These are phyloP conservation scores for Boechera stricta DNA, from an alignment of 345 rosid genomes.

Conservation along the genomic window DNA sequence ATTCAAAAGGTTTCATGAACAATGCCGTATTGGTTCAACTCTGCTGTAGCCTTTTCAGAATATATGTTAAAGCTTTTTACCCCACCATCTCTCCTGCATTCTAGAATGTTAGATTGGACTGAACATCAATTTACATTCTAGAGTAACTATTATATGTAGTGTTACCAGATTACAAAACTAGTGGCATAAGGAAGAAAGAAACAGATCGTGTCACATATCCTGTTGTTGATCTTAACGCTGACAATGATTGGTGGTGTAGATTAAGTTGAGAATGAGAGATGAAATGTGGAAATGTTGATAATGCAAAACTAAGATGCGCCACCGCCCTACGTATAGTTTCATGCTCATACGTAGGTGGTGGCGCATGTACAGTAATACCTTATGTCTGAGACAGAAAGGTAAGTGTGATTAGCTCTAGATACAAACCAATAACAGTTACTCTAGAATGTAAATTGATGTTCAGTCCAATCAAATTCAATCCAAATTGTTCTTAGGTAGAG, in stretches of 20 bases:
- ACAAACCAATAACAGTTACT: conserved; percentile 52
- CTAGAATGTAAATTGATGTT: conserved; percentile 52
- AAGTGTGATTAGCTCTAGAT: conserved; percentile 56
- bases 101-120: background rate
- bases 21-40: background rate
- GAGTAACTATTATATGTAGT: background rate
- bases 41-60: background rate
- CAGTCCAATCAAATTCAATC: background rate
- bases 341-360: too few relatives aligned
- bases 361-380: conserved; percentile 53
- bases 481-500: too few relatives aligned
- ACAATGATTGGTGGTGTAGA: background rate
- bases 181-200: background rate
- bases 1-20: conserved; percentile 23
- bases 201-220: background rate
- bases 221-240: conserved; percentile 1
- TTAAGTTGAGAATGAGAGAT: conserved; percentile 12
- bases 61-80: background rate
- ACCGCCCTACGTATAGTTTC: too few relatives aligned
- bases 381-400: conserved; percentile 86
- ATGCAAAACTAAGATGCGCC: background rate
- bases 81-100: too few relatives aligned
- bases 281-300: background rate
- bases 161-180: background rate
- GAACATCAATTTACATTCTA: background rate